Conservation (phyloP, 768 basidiomycete genomes). For the Leccinum truebloodii region DNA sequence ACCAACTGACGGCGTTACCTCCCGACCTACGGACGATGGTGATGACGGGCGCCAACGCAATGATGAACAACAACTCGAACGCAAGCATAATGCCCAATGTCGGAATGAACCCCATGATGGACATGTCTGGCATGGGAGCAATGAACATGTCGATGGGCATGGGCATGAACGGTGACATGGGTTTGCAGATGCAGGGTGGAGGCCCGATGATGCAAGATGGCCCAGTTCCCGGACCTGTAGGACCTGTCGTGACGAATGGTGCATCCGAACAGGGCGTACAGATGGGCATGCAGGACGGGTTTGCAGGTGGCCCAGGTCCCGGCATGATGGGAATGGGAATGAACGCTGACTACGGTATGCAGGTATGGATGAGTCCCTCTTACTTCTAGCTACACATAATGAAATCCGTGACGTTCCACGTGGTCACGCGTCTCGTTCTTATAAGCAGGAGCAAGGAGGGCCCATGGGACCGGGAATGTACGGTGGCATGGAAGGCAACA, state of each 20-base stretch:
- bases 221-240: constrained; percentile 35
- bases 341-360: constrained; percentile 69
- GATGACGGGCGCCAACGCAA: constrained; percentile 76
- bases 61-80: constrained; percentile 65
- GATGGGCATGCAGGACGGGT: constrained; percentile 44
- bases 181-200: constrained; percentile 49
- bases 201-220: constrained; percentile 58
- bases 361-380: constrained; percentile 51
- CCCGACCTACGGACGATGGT: constrained; percentile 85
- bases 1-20: constrained; percentile 74
- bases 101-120: constrained; percentile 76
- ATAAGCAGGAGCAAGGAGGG: constrained; percentile 54
- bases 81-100: constrained; percentile 55
- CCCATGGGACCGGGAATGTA: constrained; percentile 71
- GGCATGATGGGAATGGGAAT: constrained; percentile 74
- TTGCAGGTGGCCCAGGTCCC: constrained; percentile 43
- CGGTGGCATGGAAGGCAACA: constrained; percentile 57
- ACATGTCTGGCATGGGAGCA: constrained; percentile 65
- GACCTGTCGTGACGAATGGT: constrained; percentile 38
- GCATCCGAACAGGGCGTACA: constrained; percentile 41
- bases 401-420: constrained; percentile 36
- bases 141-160: constrained; percentile 56
- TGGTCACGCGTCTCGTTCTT: constrained; percentile 24
- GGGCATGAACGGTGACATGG: constrained; percentile 69
- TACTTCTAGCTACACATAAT: constrained; percentile 37